Evolutionary conservation across 331 rosid genomes (phyloP), one percentile per base, ranked within the genome.

Genomic region (Acacia concinna): DNA sequence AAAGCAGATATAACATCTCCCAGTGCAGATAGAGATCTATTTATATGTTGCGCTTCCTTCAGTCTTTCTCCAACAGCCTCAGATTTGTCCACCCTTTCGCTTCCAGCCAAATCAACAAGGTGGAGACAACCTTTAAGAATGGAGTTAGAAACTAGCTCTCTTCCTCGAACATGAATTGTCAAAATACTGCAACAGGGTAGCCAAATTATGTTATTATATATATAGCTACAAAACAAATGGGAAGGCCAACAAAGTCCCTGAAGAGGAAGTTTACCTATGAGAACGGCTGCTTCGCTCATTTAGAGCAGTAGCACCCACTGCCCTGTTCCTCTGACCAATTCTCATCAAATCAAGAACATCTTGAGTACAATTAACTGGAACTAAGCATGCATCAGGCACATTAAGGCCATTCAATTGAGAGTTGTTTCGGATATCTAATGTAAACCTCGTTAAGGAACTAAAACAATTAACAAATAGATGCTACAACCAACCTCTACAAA

Each of bases 211-310:
- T 60, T 28, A 51, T 67, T 52, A 38, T 14, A 38, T 31, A 38
- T 10, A 32, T 27, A 69, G 31, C 31, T 78, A 17, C 74, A 17
- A 54, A 27, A 64, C 28, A 70, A 20, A 27, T 59, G 71, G 21
- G 31, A 21, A 72, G 71, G 49, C 64, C 47, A 57, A 62, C 8
- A 28, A 68, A 65, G 32, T 52, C 65, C 46, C 71, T 57, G 59
- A 68, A 54, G 25, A 49, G 68, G 62, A 10, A 47, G 0, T 69
- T 69, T 76, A 93, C 99, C 99, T 91, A 44, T 96, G 99, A 34
- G 99, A 96, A 66, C 99, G 97, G 83, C 99, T 96, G 81, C 99
- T 96, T 76, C 99, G 82, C 85, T 91, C 99, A 35, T 96, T 93
- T 52, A 96, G 88, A 78, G 99, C 98, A 18, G 99, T 96, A n/a